Evolutionary conservation across 257 asterid species (phyloP).

Genomic region (Ilex aquifolium): DNA sequence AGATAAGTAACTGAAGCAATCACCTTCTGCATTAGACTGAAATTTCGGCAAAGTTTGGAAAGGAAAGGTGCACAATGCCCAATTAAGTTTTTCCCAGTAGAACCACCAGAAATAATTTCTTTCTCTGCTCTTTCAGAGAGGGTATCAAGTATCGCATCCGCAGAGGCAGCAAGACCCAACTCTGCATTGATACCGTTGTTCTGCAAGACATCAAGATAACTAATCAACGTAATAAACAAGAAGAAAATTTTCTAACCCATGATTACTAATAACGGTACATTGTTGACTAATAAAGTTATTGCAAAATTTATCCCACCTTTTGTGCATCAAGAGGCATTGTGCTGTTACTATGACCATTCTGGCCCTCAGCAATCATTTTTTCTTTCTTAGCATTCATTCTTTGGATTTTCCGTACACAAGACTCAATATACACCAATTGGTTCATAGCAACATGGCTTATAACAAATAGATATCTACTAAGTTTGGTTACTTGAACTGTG

Average conservation of each 20-base stretch:
- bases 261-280: not conserved
- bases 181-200: conserved; percentile 69
- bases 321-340: conserved; percentile 31
- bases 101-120: conserved; percentile 72
- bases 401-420: conserved; percentile 65
- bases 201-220: conserved; percentile 29
- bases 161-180: conserved; percentile 89
- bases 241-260: not conserved
- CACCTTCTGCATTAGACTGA: conserved; percentile 89
- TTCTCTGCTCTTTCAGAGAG: conserved; percentile 82
- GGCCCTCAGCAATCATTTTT: conserved; percentile 44
- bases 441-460: conserved; percentile 90
- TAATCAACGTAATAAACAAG: conserved; percentile 8
- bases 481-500: conserved; percentile 57
- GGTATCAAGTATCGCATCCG: conserved; percentile 80
- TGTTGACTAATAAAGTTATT: not conserved
- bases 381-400: conserved; percentile 74
- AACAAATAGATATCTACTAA: conserved; percentile 67
- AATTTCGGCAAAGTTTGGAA: conserved; percentile 80
- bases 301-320: conserved; percentile 34
- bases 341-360: conserved; percentile 23
- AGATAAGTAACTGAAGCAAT: conserved; percentile 17
- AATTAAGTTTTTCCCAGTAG: conserved; percentile 61
- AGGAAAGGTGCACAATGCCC: conserved; percentile 71
- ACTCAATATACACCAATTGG: conserved; percentile 77